phyloP scores from a whole-genome alignment of 1,284 basidiomycete species.

The Acaromyces ingoldii region DNA sequence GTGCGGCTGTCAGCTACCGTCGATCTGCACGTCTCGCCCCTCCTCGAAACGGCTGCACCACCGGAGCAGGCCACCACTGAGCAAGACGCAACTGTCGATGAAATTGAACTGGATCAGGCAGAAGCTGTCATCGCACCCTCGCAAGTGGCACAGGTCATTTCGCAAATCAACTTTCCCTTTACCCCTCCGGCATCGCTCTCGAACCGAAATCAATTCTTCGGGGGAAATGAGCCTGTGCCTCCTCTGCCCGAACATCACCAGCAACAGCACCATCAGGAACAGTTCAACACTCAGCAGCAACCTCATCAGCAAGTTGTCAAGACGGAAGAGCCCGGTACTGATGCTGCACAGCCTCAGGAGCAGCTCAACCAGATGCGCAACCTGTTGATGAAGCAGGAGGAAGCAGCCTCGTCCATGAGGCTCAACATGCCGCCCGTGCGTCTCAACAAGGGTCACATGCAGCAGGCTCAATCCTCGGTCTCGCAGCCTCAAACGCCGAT shows the following conservation, averaged over 20 bases:
- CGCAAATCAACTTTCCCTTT: slow-evolving; percentile 40
- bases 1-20: slow-evolving; percentile 1
- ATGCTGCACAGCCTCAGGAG: slow-evolving; percentile 4
- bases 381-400: slow-evolving; percentile 1
- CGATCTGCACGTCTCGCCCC: neutral
- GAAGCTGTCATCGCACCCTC: slow-evolving; percentile 39
- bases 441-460: neutral
- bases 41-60: neutral
- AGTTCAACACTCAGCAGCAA: no score
- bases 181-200: slow-evolving; percentile 38
- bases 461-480: neutral
- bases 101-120: slow-evolving; percentile 10
- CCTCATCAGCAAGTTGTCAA: no score
- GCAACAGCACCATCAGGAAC: no score
- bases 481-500: slow-evolving; percentile 1
- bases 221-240: no score
- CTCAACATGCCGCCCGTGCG: slow-evolving; percentile 1
- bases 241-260: no score
- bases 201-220: slow-evolving; percentile 22
- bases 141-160: slow-evolving; percentile 34
- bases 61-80: slow-evolving; percentile 1
- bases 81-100: slow-evolving; percentile 7
- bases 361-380: slow-evolving; percentile 7
- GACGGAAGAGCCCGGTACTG: no score
- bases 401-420: slow-evolving; percentile 11